Base-by-base conservation (phyloP, 345 rosid species). In the Salix suchowensis region DNA sequence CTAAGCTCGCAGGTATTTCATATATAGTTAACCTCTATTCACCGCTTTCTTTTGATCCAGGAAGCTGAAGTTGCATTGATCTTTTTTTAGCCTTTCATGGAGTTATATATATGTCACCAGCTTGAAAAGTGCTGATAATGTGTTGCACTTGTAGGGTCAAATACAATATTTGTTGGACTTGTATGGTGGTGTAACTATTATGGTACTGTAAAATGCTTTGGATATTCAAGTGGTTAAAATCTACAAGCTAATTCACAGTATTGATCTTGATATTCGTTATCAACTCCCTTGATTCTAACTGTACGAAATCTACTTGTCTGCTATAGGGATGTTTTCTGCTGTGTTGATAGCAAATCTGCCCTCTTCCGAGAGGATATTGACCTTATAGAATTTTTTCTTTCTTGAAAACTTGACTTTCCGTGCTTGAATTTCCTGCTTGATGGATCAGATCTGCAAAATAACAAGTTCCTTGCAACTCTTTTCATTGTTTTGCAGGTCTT, bases 401-500 rank as follows among this genome's bases (percentile, higher is more conserved):
- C 28, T 55, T n/a, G 28, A 21, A 23, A 55, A 55, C 5, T n/a
- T 55, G n/a, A 2, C 11, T 10, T n/a, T 55, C 28, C 3, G 62
- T 10, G 24, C 6, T 55, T n/a, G n/a, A 13, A 26, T 30, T 65
- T 65, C 39, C 9, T 21, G 65, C 28, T 21, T 24, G 24, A 60
- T 65, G 39, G 16, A 34, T 30, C 68, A 65, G 39, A 65, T 65
- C 40, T 26, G 68, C 36, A 34, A 32, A 14, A 34, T 30, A 28
- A 1, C 18, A 0, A 65, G n/a, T 14, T 16, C 32, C 37, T 16
- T 16, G 37, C 7, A 34, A 7, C 68, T 28, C 16, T 30, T 2
- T 7, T 68, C 55, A 52, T 18, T 23, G 61, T 23, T 62, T 69
- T 73, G 24, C 79, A 94, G 98, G 99, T 52, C 89, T 96, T 58